Conservation (phyloP, 441 rosid genomes). For the Erysimum cheiri region DNA sequence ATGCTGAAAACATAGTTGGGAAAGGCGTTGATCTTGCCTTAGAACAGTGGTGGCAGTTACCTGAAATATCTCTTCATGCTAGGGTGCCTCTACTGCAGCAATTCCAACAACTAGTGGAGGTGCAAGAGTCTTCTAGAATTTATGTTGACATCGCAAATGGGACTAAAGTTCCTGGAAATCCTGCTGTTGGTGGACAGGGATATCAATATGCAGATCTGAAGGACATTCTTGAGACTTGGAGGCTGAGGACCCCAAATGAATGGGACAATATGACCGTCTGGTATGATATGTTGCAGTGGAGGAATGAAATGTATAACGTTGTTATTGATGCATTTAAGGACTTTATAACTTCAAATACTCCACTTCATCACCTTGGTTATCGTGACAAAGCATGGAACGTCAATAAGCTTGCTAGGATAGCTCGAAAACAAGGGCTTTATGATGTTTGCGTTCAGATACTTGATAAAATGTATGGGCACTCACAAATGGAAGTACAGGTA, state of each 20-base stretch:
- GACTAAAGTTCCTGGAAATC: slow-evolving; percentile 68
- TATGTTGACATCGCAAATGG: slow-evolving; percentile 89
- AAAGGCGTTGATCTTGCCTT: slow-evolving; percentile 97
- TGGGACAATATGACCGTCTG: slow-evolving; percentile 98
- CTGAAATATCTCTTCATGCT: slow-evolving; percentile 95
- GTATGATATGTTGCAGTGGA: slow-evolving; percentile 99
- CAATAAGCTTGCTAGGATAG: slow-evolving; percentile 95
- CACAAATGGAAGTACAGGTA: slow-evolving; percentile 99
- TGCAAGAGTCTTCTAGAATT: slow-evolving; percentile 94
- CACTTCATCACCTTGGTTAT: slow-evolving; percentile 95
- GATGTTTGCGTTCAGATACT: slow-evolving; percentile 93
- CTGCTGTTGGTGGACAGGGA: slow-evolving; percentile 72
- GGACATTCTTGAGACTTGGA: slow-evolving; percentile 99
- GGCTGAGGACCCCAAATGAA: slow-evolving; percentile 94
- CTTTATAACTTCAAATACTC: slow-evolving; percentile 67
- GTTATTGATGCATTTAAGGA: slow-evolving; percentile 97
- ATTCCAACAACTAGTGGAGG: slow-evolving; percentile 98
- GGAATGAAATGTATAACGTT: slow-evolving; percentile 94
- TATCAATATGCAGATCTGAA: slow-evolving; percentile 92
- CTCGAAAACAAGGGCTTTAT: slow-evolving; percentile 95
- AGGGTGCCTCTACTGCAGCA: slow-evolving; percentile 96
- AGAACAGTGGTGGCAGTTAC: slow-evolving; percentile 99
- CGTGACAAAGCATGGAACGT: slow-evolving; percentile 99
- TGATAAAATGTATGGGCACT: slow-evolving; percentile 98
- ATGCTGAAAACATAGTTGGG: slow-evolving; percentile 86